phyloP scores from a whole-genome alignment of 768 basidiomycete species.

The Dentipellis fragilis region DNA sequence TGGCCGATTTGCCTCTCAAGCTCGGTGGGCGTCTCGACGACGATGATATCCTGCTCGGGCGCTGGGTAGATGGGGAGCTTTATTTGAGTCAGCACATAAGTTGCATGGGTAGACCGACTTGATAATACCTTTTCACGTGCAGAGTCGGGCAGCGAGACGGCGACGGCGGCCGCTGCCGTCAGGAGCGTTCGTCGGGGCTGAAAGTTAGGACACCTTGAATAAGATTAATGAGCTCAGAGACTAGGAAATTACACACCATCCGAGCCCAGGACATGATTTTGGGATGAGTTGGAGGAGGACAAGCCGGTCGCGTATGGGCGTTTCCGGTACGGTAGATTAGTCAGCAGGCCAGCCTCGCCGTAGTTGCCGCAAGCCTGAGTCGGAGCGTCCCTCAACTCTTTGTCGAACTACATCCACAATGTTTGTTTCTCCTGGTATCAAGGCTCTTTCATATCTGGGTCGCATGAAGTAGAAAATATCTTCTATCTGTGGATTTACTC shows the following conservation, averaged over 20 bases:
- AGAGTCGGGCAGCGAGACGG: slow-evolving; percentile 8
- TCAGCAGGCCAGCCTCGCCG: too few species aligned
- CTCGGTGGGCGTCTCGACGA: slow-evolving; percentile 65
- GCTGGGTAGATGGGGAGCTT: slow-evolving; percentile 82
- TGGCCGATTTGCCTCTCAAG: slow-evolving; percentile 72
- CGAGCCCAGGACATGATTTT: neutral
- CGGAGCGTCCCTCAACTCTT: too few species aligned
- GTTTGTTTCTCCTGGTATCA: too few species aligned
- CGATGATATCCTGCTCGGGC: slow-evolving; percentile 48
- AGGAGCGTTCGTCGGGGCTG: slow-evolving; percentile 13
- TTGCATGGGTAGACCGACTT: neutral
- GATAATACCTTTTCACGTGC: slow-evolving; percentile 13
- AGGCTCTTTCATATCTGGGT: too few species aligned
- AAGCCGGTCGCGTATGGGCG: too few species aligned
- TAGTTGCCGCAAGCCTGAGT: too few species aligned
- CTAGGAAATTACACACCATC: neutral
- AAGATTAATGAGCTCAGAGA: neutral
- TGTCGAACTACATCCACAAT: too few species aligned
- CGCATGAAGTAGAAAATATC: too few species aligned
- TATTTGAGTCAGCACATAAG: neutral
- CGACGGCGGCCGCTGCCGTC: slow-evolving; percentile 8
- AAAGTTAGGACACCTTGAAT: neutral
- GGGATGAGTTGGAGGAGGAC: neutral
- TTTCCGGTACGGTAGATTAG: too few species aligned
- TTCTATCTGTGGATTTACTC: too few species aligned